Evolutionary conservation across 305 asterid genomes (phyloP), one percentile per base, ranked within the genome.

Genomic region (Lippia alba): DNA sequence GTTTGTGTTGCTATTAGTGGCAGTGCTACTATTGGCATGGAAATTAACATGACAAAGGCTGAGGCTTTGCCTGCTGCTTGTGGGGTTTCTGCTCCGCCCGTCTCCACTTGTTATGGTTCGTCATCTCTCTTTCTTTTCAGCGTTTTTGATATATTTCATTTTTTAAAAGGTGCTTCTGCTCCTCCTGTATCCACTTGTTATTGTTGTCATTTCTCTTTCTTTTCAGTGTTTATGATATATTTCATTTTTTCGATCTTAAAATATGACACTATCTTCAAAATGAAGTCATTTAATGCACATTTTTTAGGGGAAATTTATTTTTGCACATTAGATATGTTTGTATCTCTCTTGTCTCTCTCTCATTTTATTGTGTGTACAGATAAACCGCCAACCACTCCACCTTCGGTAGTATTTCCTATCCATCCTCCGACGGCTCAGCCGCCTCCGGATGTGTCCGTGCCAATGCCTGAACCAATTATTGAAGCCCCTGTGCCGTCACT

Each of bases 41-140:
- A 56, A 20, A 17, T 77, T 5, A 65, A 77, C 51, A 20, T 67
- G 60, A 77, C 75, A 7, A 72, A 54, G 56, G 81, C 78, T 14
- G 48, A n/a, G 50, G 33, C 24, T 4, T 19, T 77, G 67, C 72
- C 81, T 24, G 36, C 74, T 11, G 40, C 54, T 46, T 77, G 81
- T 33, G 51, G 60, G 12, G 64, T 77, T 12, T 44, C 67, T 5
- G 59, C 72, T 14, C 59, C 66, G n/a, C 15, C 67, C 2, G n/a
- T 64, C 56, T 18, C 19, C 16, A 51, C 14, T 8, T 74, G 74
- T 50, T 12, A 33, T 5, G 60, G 79, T 74, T 32, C 8, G 9
- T 36, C 39, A 15, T 57, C 33, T 3, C n/a, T 20, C 14, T 8
- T 12, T 19, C n/a, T 16, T 10, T 41, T 36, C 5, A 36, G 41